A percentile compares a stretch with the other conserved stretches of the same genome.
phyloP scores from a whole-genome alignment of 2,329 filamentous ascomycete species.

The Stromatinia cepivora region DNA sequence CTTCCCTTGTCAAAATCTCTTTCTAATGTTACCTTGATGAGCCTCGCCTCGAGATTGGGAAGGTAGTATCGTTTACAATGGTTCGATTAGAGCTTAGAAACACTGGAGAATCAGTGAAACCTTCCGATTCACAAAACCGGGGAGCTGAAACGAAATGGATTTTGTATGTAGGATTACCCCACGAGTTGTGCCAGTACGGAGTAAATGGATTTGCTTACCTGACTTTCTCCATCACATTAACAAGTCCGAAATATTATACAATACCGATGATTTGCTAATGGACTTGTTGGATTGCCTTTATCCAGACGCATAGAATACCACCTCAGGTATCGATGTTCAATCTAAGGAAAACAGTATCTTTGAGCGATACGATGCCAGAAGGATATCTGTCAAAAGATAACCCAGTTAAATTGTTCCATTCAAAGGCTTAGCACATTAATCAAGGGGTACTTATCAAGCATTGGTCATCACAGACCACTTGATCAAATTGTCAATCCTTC shows the following conservation, averaged over 20 bases:
- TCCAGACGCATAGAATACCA: background rate
- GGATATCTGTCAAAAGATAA: background rate
- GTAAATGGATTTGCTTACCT: constrained; percentile 4
- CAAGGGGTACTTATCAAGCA: background rate
- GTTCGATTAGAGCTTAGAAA: background rate
- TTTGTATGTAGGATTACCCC: constrained; percentile 9
- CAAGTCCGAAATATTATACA: background rate
- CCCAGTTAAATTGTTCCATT: background rate
- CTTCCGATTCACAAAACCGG: background rate
- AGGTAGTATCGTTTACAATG: background rate
- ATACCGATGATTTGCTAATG: background rate
- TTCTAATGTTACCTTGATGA: background rate
- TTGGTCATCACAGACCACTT: background rate
- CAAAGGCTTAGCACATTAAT: background rate
- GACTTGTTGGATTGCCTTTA: background rate
- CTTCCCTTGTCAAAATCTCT: background rate
- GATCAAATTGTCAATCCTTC: background rate
- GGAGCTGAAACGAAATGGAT: constrained; percentile 6
- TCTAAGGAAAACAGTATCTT: background rate
- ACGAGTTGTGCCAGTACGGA: background rate
- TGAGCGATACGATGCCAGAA: background rate
- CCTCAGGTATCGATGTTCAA: background rate
- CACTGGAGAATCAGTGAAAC: background rate
- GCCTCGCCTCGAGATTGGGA: constrained; percentile 1
- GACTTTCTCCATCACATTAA: background rate